Conservation (phyloP, 1,284 basidiomycete species). For the Microbotryum intermedium region DNA sequence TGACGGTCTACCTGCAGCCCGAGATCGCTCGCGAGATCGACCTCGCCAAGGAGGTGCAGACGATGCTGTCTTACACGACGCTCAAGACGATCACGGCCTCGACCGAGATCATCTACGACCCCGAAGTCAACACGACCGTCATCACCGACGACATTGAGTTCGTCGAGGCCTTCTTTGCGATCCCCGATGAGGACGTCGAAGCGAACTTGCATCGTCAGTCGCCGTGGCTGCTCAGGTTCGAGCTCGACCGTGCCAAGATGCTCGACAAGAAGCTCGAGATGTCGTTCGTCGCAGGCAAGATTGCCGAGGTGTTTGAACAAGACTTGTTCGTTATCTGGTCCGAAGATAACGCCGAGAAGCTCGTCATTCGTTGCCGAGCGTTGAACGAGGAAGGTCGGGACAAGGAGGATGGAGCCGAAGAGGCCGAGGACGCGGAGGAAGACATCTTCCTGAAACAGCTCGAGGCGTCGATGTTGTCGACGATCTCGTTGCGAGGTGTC, state of each 20-base stretch:
- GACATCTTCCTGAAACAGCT: slow-evolving; percentile 94
- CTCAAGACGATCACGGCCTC: slow-evolving; percentile 89
- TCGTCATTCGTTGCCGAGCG: slow-evolving; percentile 87
- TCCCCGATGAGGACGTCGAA: slow-evolving; percentile 94
- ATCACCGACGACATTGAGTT: slow-evolving; percentile 95
- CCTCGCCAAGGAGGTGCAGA: slow-evolving; percentile 77
- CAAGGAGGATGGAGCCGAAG: slow-evolving; percentile 68
- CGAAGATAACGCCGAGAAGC: slow-evolving; percentile 96
- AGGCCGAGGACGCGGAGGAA: slow-evolving; percentile 88
- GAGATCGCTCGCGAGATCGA: slow-evolving; percentile 56
- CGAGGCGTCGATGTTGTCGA: slow-evolving; percentile 91
- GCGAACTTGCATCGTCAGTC: slow-evolving; percentile 84
- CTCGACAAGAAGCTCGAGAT: slow-evolving; percentile 94
- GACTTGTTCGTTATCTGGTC: slow-evolving; percentile 98
- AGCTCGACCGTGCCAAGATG: slow-evolving; percentile 95
- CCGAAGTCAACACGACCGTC: slow-evolving; percentile 80
- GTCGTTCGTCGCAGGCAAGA: slow-evolving; percentile 88
- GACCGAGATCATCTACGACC: slow-evolving; percentile 98
- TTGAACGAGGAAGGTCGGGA: slow-evolving; percentile 44
- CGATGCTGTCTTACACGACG: slow-evolving; percentile 88
- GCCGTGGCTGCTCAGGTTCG: slow-evolving; percentile 93
- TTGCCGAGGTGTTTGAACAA: slow-evolving; percentile 88
- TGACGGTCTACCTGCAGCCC: slow-evolving; percentile 78
- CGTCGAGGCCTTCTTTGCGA: slow-evolving; percentile 98
- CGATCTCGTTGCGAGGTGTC: slow-evolving; percentile 91